phyloP scores from a whole-genome alignment of 2,329 filamentous ascomycete genomes.

The Huntiella bhutanensis region DNA sequence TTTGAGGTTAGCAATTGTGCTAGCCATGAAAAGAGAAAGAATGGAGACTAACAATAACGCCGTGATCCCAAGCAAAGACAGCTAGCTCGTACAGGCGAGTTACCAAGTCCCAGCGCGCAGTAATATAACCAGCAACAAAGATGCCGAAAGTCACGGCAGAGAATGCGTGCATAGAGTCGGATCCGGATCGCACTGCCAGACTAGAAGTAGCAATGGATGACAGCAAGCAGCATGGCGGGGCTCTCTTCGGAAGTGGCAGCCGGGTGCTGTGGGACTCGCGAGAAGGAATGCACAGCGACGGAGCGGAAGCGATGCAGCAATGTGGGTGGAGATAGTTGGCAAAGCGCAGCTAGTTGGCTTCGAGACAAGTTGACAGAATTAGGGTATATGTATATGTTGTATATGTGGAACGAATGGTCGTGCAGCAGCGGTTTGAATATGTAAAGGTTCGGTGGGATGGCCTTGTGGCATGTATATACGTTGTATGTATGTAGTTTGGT shows the following conservation, averaged over 20 bases:
- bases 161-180: conserved; percentile 83
- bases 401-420: too few relatives aligned
- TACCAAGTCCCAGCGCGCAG: conserved; percentile 95
- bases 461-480: too few relatives aligned
- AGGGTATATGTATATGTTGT: too few relatives aligned
- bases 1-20: background rate
- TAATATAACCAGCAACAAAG: conserved; percentile 98
- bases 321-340: too few relatives aligned
- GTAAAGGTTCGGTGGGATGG: too few relatives aligned
- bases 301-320: background rate
- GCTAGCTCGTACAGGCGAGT: conserved; percentile 92
- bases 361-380: too few relatives aligned
- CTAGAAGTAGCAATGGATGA: conserved; percentile 2
- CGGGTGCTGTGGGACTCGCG: background rate
- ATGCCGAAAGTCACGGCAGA: conserved; percentile 89
- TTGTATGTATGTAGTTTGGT: too few relatives aligned
- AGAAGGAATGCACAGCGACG: background rate
- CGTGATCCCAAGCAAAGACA: conserved; percentile 96
- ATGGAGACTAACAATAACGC: conserved; percentile 60
- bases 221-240: conserved; percentile 6
- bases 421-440: too few relatives aligned
- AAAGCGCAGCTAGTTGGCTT: too few relatives aligned
- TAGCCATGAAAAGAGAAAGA: background rate
- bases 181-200: conserved; percentile 11
- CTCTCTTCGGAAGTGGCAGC: background rate